Evolutionary conservation across 306 rosid genomes (phyloP).

Genomic region (Quercus ilex): DNA sequence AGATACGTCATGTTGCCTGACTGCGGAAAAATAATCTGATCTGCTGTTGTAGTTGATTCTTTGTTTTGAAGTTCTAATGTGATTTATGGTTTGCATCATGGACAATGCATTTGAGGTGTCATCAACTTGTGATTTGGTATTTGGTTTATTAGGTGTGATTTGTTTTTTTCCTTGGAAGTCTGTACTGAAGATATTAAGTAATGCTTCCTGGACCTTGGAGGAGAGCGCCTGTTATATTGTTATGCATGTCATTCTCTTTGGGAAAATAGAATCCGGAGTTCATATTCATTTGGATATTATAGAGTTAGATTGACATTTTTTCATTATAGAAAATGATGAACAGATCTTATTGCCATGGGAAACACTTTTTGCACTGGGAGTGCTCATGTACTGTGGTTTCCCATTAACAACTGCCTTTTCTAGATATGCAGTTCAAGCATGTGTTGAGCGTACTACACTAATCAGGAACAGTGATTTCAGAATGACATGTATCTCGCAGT

Average conservation of each 20-base stretch:
- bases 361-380: background rate
- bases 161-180: slow-evolving; percentile 5
- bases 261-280: background rate
- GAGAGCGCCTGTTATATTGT: background rate
- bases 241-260: background rate
- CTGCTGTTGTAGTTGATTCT: slow-evolving; percentile 6
- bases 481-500: background rate
- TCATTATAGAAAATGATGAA: slow-evolving; percentile 11
- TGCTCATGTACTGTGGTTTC: slow-evolving; percentile 17
- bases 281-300: background rate
- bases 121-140: slow-evolving; percentile 10
- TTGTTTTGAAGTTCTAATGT: slow-evolving; percentile 9
- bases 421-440: slow-evolving; percentile 17
- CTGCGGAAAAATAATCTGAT: background rate
- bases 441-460: slow-evolving; percentile 12
- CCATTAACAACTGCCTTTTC: slow-evolving; percentile 12
- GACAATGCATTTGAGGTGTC: slow-evolving; percentile 9
- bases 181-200: slow-evolving; percentile 13
- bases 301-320: slow-evolving; percentile 5
- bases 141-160: slow-evolving; percentile 1
- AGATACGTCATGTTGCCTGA: slow-evolving; percentile 8
- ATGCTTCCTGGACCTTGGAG: slow-evolving; percentile 8
- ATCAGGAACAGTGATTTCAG: background rate
- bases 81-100: slow-evolving; percentile 11
- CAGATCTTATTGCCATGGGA: background rate